Evolutionary conservation across 306 rosid species (phyloP), one percentile per base, ranked within the genome.

Genomic region (Medicago lupulina): DNA sequence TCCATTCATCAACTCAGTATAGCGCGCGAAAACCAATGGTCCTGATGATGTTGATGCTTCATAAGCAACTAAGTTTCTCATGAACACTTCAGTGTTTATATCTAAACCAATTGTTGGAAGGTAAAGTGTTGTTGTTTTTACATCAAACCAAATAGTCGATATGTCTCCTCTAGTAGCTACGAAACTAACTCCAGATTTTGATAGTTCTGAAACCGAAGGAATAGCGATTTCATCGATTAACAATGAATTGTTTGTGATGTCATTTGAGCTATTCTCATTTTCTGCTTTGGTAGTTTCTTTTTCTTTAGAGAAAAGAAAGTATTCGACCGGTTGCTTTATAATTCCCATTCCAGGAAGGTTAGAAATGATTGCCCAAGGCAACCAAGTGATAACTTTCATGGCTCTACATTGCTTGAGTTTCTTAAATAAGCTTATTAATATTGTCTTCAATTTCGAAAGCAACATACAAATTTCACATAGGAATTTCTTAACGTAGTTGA

Each of bases 1-100:
- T 31, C 98, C 98, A 9, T 91, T 91, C 96, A 90, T 86, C 46
- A 94, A 11, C 58, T 94, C 98, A 0, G 92, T 86, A 80, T 86
- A 94, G 49, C 98, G 91, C 1, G 97, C 73, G 12, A 94, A 86
- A 68, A 94, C 79, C 83, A 91, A 82, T 9, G 94, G 89, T 63
- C 91, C 90, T 0, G 87, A 79, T 63, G 86, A 73, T 7, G 47
- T 87, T 76, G 90, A 91, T 25, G 96, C 94, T 81, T 94, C 98
- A 47, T 91, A 94, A 28, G 97, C 97, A 16, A 88, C 89, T 57
- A 91, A 80, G 38, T 90, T 94, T 81, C 92, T 88, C 74, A 94
- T 44, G 25, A 90, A 21, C 25, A 88, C 91, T 76, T 83, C 86
- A 3, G 86, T 79, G 76, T 89, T 88, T 1, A 87, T 76, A 61